These are phyloP conservation scores for Patellifolia procumbens DNA, from an alignment of 179 eudicot species.

Conservation along the genomic window DNA sequence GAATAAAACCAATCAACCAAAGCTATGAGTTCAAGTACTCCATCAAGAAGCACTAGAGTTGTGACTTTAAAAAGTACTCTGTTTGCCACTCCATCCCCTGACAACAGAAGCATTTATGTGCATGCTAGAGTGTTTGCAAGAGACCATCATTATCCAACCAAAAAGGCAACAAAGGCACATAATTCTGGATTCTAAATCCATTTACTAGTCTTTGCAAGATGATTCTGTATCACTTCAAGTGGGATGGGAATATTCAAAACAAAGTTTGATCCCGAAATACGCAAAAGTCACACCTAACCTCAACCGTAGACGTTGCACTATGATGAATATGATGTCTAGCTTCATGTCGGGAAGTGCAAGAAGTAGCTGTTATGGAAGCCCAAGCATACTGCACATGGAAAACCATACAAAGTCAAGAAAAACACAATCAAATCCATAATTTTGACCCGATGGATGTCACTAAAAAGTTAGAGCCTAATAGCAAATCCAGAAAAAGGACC, in stretches of 20 bases:
- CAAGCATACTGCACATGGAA: conserved; percentile 60
- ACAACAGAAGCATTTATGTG: not conserved
- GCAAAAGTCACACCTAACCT: conserved; percentile 50
- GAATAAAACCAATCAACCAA: not conserved
- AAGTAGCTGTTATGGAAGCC: conserved; percentile 48
- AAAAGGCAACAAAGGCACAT: not conserved
- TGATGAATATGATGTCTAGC: conserved; percentile 54
- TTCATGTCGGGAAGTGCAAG: conserved; percentile 38
- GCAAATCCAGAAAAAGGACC: not conserved
- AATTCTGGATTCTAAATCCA: not conserved
- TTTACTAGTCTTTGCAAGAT: not conserved
- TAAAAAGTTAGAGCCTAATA: not conserved
- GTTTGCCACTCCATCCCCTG: not conserved
- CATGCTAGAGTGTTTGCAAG: not conserved
- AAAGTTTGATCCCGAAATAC: not conserved
- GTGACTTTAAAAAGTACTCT: not conserved
- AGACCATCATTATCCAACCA: not conserved
- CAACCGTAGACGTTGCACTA: conserved; percentile 58
- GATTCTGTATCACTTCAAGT: not conserved
- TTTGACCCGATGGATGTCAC: not conserved
- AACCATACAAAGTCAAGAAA: not conserved
- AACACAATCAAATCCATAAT: not conserved
- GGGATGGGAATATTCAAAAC: not conserved
- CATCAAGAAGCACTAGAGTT: not conserved
- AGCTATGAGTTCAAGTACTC: not conserved